Conservation (phyloP, 495 filamentous ascomycete species). For the Penicillium bovifimosum region DNA sequence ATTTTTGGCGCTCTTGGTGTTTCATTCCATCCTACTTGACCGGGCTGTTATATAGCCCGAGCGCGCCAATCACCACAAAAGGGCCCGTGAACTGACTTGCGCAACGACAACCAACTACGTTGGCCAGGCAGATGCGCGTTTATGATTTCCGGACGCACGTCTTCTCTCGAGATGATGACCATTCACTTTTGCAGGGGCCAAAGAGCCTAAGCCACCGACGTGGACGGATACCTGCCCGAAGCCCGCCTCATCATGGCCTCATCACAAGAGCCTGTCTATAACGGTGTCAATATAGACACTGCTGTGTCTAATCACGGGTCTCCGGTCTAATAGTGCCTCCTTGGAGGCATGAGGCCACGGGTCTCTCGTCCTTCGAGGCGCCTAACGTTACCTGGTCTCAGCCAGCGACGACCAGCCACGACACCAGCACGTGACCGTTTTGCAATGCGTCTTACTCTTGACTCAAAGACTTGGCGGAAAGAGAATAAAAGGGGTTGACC, state of each 20-base stretch:
- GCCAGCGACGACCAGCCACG: neutral
- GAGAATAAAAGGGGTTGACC: neutral
- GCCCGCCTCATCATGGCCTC: neutral
- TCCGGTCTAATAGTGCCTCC: neutral
- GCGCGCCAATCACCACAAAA: too few species aligned
- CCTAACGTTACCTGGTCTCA: neutral
- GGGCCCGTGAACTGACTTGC: too few species aligned
- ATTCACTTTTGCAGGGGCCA: neutral
- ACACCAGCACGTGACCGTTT: slow-evolving; percentile 1
- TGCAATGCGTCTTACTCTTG: neutral
- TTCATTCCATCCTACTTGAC: too few species aligned
- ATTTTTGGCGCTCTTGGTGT: too few species aligned
- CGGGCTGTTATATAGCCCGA: too few species aligned
- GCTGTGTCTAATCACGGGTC: neutral
- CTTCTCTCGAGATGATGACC: too few species aligned
- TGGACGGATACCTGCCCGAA: neutral
- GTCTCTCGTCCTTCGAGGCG: neutral
- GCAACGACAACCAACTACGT: too few species aligned
- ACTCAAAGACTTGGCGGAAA: neutral
- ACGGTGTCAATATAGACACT: neutral
- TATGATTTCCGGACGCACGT: too few species aligned
- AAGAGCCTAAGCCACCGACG: neutral
- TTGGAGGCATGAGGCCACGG: neutral
- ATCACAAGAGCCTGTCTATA: neutral
- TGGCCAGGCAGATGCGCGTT: too few species aligned